Evolutionary conservation across 2,329 filamentous ascomycete species (phyloP), one percentile per base, ranked within the genome.

Genomic region (Albophoma yamanashiensis): DNA sequence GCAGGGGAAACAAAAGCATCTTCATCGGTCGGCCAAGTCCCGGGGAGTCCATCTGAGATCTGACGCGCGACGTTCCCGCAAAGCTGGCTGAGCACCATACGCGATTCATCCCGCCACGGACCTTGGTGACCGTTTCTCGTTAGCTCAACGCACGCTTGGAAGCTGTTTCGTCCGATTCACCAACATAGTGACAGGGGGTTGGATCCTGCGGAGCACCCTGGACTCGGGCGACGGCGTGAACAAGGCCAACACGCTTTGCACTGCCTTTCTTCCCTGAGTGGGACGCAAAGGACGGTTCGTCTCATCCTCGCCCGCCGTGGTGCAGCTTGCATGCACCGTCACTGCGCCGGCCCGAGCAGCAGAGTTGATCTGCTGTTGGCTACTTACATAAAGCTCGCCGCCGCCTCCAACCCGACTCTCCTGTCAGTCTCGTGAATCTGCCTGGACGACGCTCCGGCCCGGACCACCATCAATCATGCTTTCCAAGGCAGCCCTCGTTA

Each of bases 401-500:
- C 27, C 50, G 50, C 50, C 50, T 34, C 27, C 50, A 36, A n/a
- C 3, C 7, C 17, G 9, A 17, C 27, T 36, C 50, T 36, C 8
- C 15, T 11, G 17, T 12, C 27, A 17, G 12, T 5, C n/a, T 4
- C 50, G 2, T n/a, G 7, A n/a, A 6, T 4, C 8, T 34, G 22
- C 55, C 39, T 25, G 36, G 14, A 31, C 31, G 39, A 43, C 36
- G 7, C 27, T 58, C 43, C 3, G 31, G 22, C 14, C 5, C 42
- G 7, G n/a, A 38, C 36, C 36, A 14, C 25, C 31, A 27, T 27
- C 42, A 11, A 31, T 22, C 31, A 25, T 45, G 56, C 14, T 27
- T 9, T 58, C 31, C 31, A 36, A 9, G 14, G n/a, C 42, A 9
- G 6, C 42, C 42, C 65, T 78, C 59, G 70, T 75, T 52, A 62